Conservation (phyloP, 1,284 basidiomycete genomes). For the Papiliotrema laurentii region DNA sequence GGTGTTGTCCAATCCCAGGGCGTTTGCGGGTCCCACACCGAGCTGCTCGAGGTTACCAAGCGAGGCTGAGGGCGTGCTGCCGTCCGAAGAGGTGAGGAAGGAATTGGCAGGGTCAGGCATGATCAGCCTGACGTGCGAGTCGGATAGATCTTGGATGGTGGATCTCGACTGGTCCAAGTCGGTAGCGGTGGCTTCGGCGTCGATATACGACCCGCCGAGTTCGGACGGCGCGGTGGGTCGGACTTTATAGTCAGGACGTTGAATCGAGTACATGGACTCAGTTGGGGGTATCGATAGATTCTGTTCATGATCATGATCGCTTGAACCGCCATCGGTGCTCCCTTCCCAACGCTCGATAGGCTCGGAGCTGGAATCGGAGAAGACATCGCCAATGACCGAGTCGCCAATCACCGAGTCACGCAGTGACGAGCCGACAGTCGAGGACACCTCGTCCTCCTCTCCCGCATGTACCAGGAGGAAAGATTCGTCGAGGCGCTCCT, state of each 20-base stretch:
- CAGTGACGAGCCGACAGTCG: constrained; percentile 65
- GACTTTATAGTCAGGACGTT: not conserved
- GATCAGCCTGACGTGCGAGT: constrained; percentile 20
- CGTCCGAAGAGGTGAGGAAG: constrained; percentile 14
- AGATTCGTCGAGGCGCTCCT: constrained; percentile 13
- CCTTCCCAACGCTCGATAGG: not conserved
- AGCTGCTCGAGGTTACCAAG: constrained; percentile 5
- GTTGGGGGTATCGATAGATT: not conserved
- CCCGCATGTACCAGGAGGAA: constrained; percentile 12
- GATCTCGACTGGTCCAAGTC: constrained; percentile 11
- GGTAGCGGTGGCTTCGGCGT: constrained; percentile 19
- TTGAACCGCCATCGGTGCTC: constrained; percentile 4
- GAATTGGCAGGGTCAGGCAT: constrained; percentile 23
- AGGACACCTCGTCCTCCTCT: constrained; percentile 7
- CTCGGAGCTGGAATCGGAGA: constrained; percentile 7
- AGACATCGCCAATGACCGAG: constrained; percentile 34
- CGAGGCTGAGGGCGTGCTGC: constrained; percentile 18
- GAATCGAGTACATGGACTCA: too few species aligned
- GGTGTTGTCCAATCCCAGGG: not conserved
- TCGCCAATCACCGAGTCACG: constrained; percentile 49
- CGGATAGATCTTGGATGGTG: constrained; percentile 10
- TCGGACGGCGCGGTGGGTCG: not conserved
- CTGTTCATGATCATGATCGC: not conserved
- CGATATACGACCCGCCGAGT: constrained; percentile 19
- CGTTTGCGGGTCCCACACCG: too few species aligned